phyloP scores from a whole-genome alignment of 1,139 yeast genomes.

The Diutina neorugosa region DNA sequence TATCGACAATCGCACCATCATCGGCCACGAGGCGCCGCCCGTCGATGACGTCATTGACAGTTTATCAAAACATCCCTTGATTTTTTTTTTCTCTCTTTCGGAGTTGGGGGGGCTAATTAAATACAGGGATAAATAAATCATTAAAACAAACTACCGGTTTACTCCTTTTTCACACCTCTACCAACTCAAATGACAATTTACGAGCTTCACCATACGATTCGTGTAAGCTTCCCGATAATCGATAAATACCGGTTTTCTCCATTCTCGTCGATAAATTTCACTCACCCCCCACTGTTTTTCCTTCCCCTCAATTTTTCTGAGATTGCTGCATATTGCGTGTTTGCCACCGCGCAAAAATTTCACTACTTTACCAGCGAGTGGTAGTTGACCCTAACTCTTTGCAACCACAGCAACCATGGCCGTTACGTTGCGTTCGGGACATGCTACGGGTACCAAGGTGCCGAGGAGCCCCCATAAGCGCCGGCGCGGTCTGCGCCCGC shows the following conservation, averaged over 20 bases:
- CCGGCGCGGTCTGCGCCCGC: not conserved
- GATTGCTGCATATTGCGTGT: not conserved
- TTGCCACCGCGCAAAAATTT: slow-evolving; percentile 1
- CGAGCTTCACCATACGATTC: too few relatives aligned
- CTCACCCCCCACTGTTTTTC: not conserved
- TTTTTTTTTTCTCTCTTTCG: not conserved
- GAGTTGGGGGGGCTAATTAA: not conserved
- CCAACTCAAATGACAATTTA: too few relatives aligned
- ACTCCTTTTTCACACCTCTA: too few relatives aligned
- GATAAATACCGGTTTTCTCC: not conserved
- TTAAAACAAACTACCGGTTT: too few relatives aligned
- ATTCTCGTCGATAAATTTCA: not conserved
- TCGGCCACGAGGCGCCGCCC: not conserved
- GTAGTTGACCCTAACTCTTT: not conserved
- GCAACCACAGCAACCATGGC: not conserved
- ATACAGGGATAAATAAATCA: too few relatives aligned
- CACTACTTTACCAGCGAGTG: not conserved
- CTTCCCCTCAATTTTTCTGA: slow-evolving; percentile 1
- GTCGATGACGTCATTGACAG: not conserved
- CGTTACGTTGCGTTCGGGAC: slow-evolving; percentile 3
- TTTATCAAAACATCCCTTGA: not conserved
- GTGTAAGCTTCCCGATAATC: too few relatives aligned
- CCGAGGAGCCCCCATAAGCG: not conserved
- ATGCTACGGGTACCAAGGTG: not conserved
- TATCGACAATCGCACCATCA: not conserved